Percentiles rank a stretch among this genome's conserved stretches.
Evolutionary conservation across 2,329 filamentous ascomycete species (phyloP).

Genomic region (Cadophora gregata): DNA sequence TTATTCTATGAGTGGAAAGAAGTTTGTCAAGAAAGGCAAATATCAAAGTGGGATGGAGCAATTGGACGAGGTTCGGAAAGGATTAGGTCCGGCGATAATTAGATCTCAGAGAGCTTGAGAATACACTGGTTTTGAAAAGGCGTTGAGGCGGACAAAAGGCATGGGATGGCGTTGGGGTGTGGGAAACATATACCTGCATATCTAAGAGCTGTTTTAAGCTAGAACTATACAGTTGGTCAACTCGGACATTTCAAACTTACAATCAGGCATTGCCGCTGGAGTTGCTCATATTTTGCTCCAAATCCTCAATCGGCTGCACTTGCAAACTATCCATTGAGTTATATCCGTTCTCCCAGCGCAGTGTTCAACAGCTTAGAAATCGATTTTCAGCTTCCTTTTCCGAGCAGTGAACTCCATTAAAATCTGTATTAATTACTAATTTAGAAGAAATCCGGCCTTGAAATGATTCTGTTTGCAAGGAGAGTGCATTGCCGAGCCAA

Average conservation of each 20-base stretch:
- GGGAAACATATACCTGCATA: conserved; percentile 22
- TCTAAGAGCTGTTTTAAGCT: neutral
- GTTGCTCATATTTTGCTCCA: neutral
- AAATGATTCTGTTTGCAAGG: too few species aligned
- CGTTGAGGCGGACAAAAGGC: conserved; percentile 27
- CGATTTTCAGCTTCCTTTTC: too few species aligned
- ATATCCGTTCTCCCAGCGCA: too few species aligned
- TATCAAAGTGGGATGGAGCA: conserved; percentile 84
- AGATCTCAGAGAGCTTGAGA: conserved; percentile 38
- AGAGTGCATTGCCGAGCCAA: too few species aligned
- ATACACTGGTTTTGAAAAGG: conserved; percentile 1
- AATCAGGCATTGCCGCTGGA: neutral
- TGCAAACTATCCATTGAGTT: neutral
- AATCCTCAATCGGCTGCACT: neutral
- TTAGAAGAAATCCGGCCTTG: too few species aligned
- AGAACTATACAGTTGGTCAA: neutral
- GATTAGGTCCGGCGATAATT: conserved; percentile 77
- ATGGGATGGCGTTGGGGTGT: conserved; percentile 23
- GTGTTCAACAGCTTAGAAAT: too few species aligned
- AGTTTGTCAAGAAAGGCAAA: conserved; percentile 78
- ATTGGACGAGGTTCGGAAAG: conserved; percentile 85
- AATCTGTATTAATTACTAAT: too few species aligned
- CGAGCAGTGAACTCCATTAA: too few species aligned
- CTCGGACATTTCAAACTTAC: neutral
- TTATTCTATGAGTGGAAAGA: conserved; percentile 75